Base-by-base conservation (phyloP, 2,329 filamentous ascomycete species). In the Aspergillus intermedius region DNA sequence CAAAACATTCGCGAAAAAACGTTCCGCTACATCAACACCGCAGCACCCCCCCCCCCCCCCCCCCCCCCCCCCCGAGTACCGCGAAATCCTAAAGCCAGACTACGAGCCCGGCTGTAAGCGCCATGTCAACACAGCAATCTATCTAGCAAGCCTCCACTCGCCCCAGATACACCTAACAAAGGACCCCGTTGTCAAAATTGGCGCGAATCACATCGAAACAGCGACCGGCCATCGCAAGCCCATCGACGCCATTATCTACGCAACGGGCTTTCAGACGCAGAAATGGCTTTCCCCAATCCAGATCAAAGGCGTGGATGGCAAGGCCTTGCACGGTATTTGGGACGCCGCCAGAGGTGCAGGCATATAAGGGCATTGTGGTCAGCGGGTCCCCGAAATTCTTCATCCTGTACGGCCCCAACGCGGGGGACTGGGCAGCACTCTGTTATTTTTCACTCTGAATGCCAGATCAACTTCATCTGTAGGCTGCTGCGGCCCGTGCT, bases 221-320 rank as follows among this genome's bases (percentile, higher is more conserved):
- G 37, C 44, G 15, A 17, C 21, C 1, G 50, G 46, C n/a, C 37
- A 41, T 10, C 35, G 22, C 22, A 10, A 42, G 28, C 34, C 48
- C 3, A 44, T 62, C 44, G 65, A 68, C 46, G 54, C 57, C 5
- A 64, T 69, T 42, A 58, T 67, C 17, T 58, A 64, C 10, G 60
- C 58, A 15, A 67, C 65, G 2, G 65, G 65, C 9, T 71, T 70
- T 52, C 51, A 65, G 49, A 64, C 67, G 21, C 51, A 57, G 23
- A 47, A 65, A 40, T 70, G 68, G 47, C 53, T 70, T 13, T 53
- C 57, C n/a, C 63, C 65, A 1, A 62, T 68, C 49, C 50, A 60
- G 32, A 55, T 68, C 28, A 54, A 54, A 21, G 66, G 67, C 6
- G 17, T 46, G 4, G 43, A 43, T 19, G 57, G 59, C 2, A 47